Evolutionary conservation across 1,139 yeast species (phyloP), one percentile per base, ranked within the genome.

Genomic region (Scheffersomyces lignicola): DNA sequence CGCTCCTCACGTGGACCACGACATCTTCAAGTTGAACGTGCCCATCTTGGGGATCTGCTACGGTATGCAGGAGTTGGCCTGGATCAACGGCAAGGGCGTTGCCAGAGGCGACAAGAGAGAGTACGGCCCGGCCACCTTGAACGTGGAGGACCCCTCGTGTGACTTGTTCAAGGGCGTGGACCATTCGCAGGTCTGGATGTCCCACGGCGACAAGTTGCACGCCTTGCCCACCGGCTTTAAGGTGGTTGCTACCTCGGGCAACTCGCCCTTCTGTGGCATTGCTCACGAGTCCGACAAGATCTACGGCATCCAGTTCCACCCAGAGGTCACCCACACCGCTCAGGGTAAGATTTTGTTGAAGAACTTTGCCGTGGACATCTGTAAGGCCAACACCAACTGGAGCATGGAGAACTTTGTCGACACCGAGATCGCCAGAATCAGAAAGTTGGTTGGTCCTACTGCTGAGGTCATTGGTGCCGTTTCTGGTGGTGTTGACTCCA

Each of bases 401-500:
- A 85, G 92, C 45, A 92, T 92, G 98, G 88, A 85, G 69, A 94
- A 92, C 73, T 92, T 92, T 65, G 85, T 94, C 55, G 96, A 88
- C 54, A 88, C 96, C 44, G 98, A 94, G 72, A 89, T 92, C 53
- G 81, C 87, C 49, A 81, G 98, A 66, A 94, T 92, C 51, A 79
- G 87, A 65, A 74, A 78, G 42, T 74, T 90, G 52, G 97, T 92
- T 48, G 99, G 99, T 40, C 97, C 96, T 48, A 83, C 90, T 42
- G 98, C 96, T 39, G 97, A 92, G 69, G 99, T 94, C 47, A 92
- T 92, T 59, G 99, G 99, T 69, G 99, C 99, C 38, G 98, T 92
- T 51, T 87, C 97, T 42, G 99, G 99, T 57, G 98, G 99, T 73
- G 98, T 94, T 46, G 99, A 92, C 67, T 92, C 98, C 38, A 92